Conservation (phyloP, 2,329 filamentous ascomycete species). For the Metarhizium robertsii region DNA sequence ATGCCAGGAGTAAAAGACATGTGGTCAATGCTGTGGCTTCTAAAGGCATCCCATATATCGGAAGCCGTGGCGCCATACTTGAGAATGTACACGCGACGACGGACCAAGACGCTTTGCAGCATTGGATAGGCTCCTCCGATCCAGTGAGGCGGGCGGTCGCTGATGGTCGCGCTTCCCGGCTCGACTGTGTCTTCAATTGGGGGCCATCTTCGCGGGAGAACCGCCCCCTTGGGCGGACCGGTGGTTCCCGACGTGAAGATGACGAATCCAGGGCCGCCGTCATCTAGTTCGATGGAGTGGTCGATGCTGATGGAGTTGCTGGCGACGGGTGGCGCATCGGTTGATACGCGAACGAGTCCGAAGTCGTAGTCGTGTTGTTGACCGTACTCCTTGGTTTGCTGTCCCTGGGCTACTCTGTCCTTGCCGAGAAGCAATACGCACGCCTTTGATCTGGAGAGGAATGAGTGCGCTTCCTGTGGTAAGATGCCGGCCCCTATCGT, state of each 20-base stretch:
- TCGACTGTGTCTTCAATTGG: background rate
- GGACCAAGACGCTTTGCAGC: slow-evolving; percentile 1
- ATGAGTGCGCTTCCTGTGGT: slow-evolving; percentile 9
- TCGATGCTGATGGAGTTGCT: slow-evolving; percentile 5
- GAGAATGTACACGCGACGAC: slow-evolving; percentile 9
- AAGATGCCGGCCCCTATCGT: slow-evolving; percentile 6
- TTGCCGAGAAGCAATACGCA: slow-evolving; percentile 6
- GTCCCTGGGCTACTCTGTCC: background rate
- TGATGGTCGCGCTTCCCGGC: slow-evolving; percentile 5
- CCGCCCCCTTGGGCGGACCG: slow-evolving; percentile 66
- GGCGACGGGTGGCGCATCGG: slow-evolving; percentile 5
- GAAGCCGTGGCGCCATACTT: slow-evolving; percentile 4
- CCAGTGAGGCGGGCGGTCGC: slow-evolving; percentile 13
- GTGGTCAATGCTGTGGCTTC: slow-evolving; percentile 6
- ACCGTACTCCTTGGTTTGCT: background rate
- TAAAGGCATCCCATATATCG: slow-evolving; percentile 8
- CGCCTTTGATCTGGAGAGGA: slow-evolving; percentile 6
- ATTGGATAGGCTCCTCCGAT: slow-evolving; percentile 10
- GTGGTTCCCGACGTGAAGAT: slow-evolving; percentile 61
- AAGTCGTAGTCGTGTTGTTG: background rate
- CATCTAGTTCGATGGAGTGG: slow-evolving; percentile 5
- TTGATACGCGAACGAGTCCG: slow-evolving; percentile 2
- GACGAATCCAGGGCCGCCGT: slow-evolving; percentile 9
- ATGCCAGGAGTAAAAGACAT: slow-evolving; percentile 8
- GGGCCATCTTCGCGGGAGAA: slow-evolving; percentile 33